Conservation (phyloP, 495 filamentous ascomycete species). For the Copromyces sp. region DNA sequence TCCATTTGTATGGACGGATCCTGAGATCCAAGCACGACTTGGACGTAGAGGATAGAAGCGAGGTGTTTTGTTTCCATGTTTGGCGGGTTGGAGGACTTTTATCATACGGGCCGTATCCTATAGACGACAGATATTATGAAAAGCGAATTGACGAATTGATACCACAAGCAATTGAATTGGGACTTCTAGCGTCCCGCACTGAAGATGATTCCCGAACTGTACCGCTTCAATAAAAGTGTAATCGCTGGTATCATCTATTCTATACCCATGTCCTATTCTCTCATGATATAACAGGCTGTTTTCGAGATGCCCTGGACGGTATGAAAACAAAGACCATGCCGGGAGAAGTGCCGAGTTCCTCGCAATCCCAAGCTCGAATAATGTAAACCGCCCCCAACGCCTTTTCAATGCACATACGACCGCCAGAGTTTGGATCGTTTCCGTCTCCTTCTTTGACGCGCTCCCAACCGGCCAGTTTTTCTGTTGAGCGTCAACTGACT, state of each 20-base stretch:
- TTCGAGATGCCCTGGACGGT: not conserved
- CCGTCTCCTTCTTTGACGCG: not conserved
- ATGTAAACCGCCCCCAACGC: not conserved
- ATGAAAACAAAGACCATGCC: not conserved
- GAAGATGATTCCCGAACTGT: not conserved
- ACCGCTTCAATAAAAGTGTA: not conserved
- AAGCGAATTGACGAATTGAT: not conserved
- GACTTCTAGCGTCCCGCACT: not conserved
- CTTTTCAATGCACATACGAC: not conserved
- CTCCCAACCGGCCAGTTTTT: not conserved
- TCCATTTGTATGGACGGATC: not conserved
- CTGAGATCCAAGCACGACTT: not conserved
- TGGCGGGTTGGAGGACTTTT: not conserved
- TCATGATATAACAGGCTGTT: not conserved
- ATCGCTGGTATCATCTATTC: not conserved
- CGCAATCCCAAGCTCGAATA: not conserved
- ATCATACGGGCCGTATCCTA: not conserved
- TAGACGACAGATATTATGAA: not conserved
- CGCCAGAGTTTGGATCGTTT: not conserved
- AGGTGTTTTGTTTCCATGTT: not conserved
- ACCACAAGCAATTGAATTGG: not conserved
- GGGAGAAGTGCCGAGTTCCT: not conserved
- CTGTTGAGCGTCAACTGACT: not conserved
- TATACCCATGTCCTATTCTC: not conserved
- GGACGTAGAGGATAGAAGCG: not conserved